These are phyloP conservation scores for Cyanidiococcus yangmingshanensis DNA, from an alignment of 23 red algal species.

Conservation along the genomic window DNA sequence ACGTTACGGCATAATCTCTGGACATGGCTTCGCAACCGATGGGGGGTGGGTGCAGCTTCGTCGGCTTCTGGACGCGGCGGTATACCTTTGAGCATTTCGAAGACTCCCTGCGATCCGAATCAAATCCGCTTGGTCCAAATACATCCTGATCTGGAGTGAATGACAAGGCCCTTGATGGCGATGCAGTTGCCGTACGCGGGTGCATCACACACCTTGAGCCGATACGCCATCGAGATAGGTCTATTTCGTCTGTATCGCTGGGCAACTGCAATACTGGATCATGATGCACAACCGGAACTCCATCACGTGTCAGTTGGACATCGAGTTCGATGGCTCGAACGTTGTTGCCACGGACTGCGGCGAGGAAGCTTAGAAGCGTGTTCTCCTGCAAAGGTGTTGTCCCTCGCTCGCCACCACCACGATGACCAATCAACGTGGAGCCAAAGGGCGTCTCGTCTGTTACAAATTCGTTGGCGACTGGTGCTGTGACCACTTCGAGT, in stretches of 20 bases:
- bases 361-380: constrained; percentile 62
- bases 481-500: too few relatives aligned
- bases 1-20: too few relatives aligned
- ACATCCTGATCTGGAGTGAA: not conserved
- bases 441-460: not conserved
- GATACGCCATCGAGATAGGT: too few relatives aligned
- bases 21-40: too few relatives aligned
- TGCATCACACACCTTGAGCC: too few relatives aligned
- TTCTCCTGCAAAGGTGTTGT: constrained; percentile 60
- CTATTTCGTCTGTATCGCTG: too few relatives aligned
- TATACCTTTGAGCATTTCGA: too few relatives aligned
- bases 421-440: constrained; percentile 59
- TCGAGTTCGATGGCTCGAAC: constrained; percentile 73
- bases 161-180: not conserved
- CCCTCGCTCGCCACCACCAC: constrained; percentile 55
- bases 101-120: not conserved
- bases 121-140: not conserved
- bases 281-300: constrained; percentile 58
- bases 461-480: too few relatives aligned
- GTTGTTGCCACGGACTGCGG: constrained; percentile 29
- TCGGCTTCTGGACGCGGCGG: too few relatives aligned
- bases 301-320: constrained; percentile 75
- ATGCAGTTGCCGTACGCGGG: too few relatives aligned
- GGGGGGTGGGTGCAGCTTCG: too few relatives aligned
- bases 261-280: constrained; percentile 26